These are phyloP conservation scores for Yamadazyma takamatsuzukensis DNA, from an alignment of 805 yeast genomes.

Conservation along the genomic window DNA sequence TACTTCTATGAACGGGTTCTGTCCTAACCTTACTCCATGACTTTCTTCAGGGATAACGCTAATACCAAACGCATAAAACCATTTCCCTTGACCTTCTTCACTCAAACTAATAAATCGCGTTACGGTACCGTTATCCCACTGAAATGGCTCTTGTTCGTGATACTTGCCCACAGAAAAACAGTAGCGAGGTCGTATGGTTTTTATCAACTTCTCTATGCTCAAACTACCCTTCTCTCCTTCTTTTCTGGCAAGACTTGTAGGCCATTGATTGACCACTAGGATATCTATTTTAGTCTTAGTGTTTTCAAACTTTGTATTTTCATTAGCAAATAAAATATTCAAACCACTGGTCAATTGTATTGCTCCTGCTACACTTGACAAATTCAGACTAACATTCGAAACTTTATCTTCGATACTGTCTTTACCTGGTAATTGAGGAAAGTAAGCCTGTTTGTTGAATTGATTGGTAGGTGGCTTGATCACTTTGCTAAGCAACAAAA, in stretches of 20 bases:
- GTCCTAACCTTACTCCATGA: conserved; percentile 8
- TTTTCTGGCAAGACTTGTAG: conserved; percentile 30
- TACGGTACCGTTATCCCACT: conserved; percentile 46
- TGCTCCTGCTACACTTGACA: conserved; percentile 31
- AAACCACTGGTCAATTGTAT: conserved; percentile 42
- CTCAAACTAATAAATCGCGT: conserved; percentile 69
- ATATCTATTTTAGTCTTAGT: conserved; percentile 44
- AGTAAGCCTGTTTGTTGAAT: conserved; percentile 3
- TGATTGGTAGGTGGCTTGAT: conserved; percentile 13
- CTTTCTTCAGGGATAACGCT: conserved; percentile 9
- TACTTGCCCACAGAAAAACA: conserved; percentile 60
- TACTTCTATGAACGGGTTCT: conserved; percentile 23
- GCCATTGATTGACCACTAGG: conserved; percentile 58
- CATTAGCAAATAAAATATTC: conserved; percentile 44
- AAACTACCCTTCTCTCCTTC: conserved; percentile 1
- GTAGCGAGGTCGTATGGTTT: conserved; percentile 54
- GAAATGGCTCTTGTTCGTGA: conserved; percentile 55
- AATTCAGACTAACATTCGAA: conserved; percentile 4
- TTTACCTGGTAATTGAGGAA: conserved; percentile 4
- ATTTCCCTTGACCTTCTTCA: conserved; percentile 51
- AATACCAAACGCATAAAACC: conserved; percentile 71
- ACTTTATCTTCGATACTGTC: conserved; percentile 13
- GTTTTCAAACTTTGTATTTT: conserved; percentile 9
- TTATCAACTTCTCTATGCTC: conserved; percentile 44
- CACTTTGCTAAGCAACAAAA: conserved; percentile 49